phyloP scores from a whole-genome alignment of 176 grass and related monocot genomes.

The Triticum urartu region DNA sequence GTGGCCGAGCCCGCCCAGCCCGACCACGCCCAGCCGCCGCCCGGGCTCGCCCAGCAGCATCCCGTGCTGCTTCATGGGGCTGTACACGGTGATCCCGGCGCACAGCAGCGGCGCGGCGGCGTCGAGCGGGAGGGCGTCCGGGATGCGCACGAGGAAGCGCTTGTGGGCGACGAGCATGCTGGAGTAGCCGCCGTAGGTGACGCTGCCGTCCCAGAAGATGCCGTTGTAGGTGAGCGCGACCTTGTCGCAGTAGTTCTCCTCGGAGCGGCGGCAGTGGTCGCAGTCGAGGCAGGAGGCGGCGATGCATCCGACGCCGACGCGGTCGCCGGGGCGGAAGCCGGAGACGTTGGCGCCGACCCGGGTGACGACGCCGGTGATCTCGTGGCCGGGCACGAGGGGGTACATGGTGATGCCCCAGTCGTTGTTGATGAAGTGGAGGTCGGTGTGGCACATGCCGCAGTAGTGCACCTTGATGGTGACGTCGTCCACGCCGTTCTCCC shows the following conservation, averaged over 20 bases:
- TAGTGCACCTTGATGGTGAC: slow-evolving; percentile 71
- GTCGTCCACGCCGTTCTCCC: slow-evolving; percentile 70
- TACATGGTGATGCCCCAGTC: slow-evolving; percentile 92
- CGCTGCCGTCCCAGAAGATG: slow-evolving; percentile 78
- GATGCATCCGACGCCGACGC: slow-evolving; percentile 71
- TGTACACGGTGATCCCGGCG: slow-evolving; percentile 68
- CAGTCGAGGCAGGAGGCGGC: slow-evolving; percentile 63
- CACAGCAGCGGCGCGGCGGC: slow-evolving; percentile 65
- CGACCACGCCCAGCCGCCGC: slow-evolving; percentile 49
- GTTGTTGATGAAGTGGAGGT: slow-evolving; percentile 67
- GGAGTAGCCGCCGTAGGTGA: slow-evolving; percentile 87
- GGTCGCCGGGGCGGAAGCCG: slow-evolving; percentile 55
- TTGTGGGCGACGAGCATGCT: slow-evolving; percentile 59
- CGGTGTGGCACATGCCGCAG: slow-evolving; percentile 88
- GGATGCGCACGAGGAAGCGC: slow-evolving; percentile 59
- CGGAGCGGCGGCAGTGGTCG: slow-evolving; percentile 60
- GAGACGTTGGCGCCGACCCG: slow-evolving; percentile 48
- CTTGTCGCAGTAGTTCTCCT: slow-evolving; percentile 86
- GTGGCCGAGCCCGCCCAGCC: slow-evolving; percentile 66
- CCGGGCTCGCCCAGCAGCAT: slow-evolving; percentile 30
- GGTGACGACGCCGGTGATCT: slow-evolving; percentile 72
- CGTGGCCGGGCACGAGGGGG: slow-evolving; percentile 70
- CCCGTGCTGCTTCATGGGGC: slow-evolving; percentile 70
- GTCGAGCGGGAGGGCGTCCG: slow-evolving; percentile 52
- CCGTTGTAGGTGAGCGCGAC: slow-evolving; percentile 79